Percentiles rank a stretch among this genome's conserved stretches.
phyloP scores from a whole-genome alignment of 23 red algal genomes.

The Cyanidiococcus yangmingshanensis region DNA sequence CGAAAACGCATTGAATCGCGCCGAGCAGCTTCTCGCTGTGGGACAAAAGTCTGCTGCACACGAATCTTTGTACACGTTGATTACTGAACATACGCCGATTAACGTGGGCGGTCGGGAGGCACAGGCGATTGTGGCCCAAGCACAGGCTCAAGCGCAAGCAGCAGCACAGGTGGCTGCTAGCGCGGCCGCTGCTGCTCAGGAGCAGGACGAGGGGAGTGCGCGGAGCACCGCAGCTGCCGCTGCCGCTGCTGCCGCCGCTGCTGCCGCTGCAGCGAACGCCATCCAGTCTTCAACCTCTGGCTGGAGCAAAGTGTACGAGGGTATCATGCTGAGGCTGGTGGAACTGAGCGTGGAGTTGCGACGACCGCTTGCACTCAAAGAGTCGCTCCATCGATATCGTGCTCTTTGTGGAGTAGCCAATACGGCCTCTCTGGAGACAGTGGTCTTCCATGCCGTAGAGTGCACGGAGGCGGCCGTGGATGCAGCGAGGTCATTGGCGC shows the following conservation, averaged over 20 bases:
- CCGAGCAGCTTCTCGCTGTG: constrained; percentile 85
- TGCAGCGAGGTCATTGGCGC: neutral
- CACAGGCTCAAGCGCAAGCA: constrained; percentile 33
- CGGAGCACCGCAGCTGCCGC: neutral
- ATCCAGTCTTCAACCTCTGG: constrained; percentile 14
- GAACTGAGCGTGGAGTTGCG: constrained; percentile 79
- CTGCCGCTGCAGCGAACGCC: neutral
- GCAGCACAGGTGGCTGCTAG: constrained; percentile 40
- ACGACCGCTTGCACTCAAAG: constrained; percentile 67
- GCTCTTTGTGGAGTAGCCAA: constrained; percentile 75
- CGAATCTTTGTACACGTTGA: constrained; percentile 78
- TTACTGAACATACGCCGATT: constrained; percentile 54
- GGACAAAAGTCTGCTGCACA: constrained; percentile 72
- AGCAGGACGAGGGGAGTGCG: neutral
- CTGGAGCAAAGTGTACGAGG: constrained; percentile 97
- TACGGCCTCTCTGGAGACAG: constrained; percentile 54
- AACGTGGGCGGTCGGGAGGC: constrained; percentile 11
- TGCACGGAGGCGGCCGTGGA: constrained; percentile 5
- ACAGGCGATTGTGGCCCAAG: neutral
- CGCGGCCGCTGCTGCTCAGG: neutral
- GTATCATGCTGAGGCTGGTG: constrained; percentile 95
- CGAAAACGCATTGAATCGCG: constrained; percentile 81
- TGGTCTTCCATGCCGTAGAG: constrained; percentile 18
- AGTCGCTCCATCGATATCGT: constrained; percentile 92
- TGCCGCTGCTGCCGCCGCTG: constrained; percentile 3